These are phyloP conservation scores for Pilatotrama ljubarskyi DNA, from an alignment of 768 basidiomycete genomes.

Conservation along the genomic window DNA sequence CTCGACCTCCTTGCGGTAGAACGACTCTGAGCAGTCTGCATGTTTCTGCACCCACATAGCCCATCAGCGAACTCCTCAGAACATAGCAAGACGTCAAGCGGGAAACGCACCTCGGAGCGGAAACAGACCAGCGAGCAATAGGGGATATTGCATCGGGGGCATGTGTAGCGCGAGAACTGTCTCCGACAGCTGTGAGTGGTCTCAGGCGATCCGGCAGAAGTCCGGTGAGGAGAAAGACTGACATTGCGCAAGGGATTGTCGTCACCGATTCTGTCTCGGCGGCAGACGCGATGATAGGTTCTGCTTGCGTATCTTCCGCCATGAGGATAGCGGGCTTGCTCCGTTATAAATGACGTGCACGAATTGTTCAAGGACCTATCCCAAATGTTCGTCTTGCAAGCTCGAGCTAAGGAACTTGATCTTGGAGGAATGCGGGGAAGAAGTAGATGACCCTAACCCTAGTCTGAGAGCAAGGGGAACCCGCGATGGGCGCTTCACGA, in stretches of 20 bases:
- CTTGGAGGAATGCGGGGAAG: background rate
- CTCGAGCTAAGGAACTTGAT: background rate
- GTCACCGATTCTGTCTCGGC: conserved; percentile 16
- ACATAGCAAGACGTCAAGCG: background rate
- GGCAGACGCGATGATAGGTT: conserved; percentile 11
- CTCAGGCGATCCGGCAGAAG: background rate
- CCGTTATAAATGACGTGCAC: background rate
- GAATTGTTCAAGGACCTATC: too few species aligned
- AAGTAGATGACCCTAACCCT: conserved; percentile 6
- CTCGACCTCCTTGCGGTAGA: conserved; percentile 77
- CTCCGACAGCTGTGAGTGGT: conserved; percentile 58
- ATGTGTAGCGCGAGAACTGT: conserved; percentile 78
- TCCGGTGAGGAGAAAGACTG: background rate
- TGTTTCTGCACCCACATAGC: conserved; percentile 46
- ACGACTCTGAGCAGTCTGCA: conserved; percentile 75
- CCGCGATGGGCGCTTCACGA: background rate
- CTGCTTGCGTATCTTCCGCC: background rate
- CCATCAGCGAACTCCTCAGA: background rate
- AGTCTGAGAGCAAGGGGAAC: background rate
- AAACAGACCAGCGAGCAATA: conserved; percentile 85
- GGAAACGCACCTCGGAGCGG: conserved; percentile 60
- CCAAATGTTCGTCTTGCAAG: background rate
- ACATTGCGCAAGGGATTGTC: conserved; percentile 29
- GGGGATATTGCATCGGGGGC: conserved; percentile 75
- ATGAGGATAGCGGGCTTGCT: background rate